Base-by-base conservation (phyloP, 176 grass and related monocot genomes). In the Pontederia paniculata region DNA sequence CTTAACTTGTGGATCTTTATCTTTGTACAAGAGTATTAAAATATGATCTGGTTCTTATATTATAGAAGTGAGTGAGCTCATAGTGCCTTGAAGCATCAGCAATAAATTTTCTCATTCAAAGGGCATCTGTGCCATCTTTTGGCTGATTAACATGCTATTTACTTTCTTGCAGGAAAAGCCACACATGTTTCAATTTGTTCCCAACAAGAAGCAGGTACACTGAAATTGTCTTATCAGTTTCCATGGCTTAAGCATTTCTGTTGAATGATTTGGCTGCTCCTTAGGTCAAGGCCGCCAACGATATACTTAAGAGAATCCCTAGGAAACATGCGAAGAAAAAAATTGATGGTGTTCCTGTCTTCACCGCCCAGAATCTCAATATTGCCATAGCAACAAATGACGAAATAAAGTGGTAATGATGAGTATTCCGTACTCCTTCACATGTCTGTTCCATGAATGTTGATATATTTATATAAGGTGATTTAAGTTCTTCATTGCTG, bases 111-210 rank as follows among this genome's bases (percentile, higher is more conserved):
- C 28, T 37, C 3, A 50, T 52, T 15, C 12, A 68, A 9, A 28
- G n/a, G n/a, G n/a, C n/a, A n/a, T n/a, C n/a, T n/a, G n/a, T n/a
- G n/a, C n/a, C n/a, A n/a, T 46, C 45, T 49, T 55, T 71, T n/a
- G 50, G 54, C 22, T 4, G 63, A 11, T 14, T 66, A 45, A 12
- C 66, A 42, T 14, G 10, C 15, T 53, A 10, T 48, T 22, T 41
- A 23, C 12, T 16, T 25, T 48, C 69, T 78, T 82, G 74, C 80
- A 97, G 91, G 91, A 90, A 84, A 90, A 90, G 45, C 86, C 91
- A 66, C 79, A 97, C 45, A 74, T 90, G 91, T 97, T 97, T 71
- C 86, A 90, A 67, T 97, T 97, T 59, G 74, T 97, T 81, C 68
- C 91, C 65, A 88, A 84, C 70, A 81, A 88, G 54, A 97, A 87